Percentiles rank a stretch among this genome's conserved stretches.
phyloP scores from a whole-genome alignment of 805 yeast species.

The Starmerella apicola region DNA sequence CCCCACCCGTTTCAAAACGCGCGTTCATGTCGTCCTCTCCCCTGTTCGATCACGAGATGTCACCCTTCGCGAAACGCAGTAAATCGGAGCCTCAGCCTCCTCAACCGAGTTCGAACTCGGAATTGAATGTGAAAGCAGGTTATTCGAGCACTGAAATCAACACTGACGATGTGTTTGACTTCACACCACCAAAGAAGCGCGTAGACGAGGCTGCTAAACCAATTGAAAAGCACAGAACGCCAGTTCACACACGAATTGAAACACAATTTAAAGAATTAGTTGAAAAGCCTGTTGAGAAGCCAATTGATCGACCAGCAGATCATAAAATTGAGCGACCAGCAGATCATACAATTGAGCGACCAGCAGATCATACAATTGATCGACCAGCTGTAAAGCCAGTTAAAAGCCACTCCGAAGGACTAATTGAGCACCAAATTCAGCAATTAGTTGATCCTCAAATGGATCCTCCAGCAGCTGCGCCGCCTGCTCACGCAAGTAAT shows the following conservation, averaged over 20 bases:
- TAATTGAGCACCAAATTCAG: background rate
- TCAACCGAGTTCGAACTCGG: too few relatives aligned
- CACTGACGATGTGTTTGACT: too few relatives aligned
- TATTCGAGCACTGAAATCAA: too few relatives aligned
- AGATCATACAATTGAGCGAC: background rate
- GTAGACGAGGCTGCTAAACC: too few relatives aligned
- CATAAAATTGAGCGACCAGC: background rate
- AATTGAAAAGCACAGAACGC: too few relatives aligned
- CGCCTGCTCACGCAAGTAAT: too few relatives aligned
- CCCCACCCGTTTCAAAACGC: constrained; percentile 2
- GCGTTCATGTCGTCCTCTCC: background rate
- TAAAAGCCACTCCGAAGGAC: background rate
- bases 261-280: too few relatives aligned
- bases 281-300: background rate
- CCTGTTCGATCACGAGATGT: constrained; percentile 2
- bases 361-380: background rate
- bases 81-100: too few relatives aligned
- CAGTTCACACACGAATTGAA: too few relatives aligned
- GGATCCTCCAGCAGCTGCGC: background rate
- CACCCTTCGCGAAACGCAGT: too few relatives aligned
- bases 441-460: background rate
- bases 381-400: background rate
- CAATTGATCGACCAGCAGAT: background rate
- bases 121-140: too few relatives aligned
- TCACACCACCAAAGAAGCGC: too few relatives aligned